A percentile compares a stretch with the other conserved stretches of the same genome.
Evolutionary conservation across 75 land plant species (phyloP).

Genomic region (Ceratopteris richardii): DNA sequence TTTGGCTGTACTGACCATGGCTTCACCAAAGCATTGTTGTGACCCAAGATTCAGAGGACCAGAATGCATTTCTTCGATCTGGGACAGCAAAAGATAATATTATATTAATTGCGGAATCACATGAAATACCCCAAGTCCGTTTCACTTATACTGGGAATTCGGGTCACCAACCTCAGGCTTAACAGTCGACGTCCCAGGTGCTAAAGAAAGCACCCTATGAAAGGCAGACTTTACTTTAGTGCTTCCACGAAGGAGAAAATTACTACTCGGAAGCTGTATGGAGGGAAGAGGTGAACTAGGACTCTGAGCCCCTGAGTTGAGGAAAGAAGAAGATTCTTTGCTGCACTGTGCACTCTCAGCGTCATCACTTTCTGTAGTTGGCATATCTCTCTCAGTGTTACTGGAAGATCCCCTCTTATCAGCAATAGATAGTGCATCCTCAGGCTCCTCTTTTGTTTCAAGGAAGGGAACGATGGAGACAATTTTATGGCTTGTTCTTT

Average conservation of each 20-base stretch:
- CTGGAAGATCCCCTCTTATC: not conserved
- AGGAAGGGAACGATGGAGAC: not conserved
- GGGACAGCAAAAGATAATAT: not conserved
- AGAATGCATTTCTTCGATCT: not conserved
- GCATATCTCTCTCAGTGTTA: not conserved
- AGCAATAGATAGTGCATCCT: not conserved
- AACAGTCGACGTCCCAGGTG: too few species aligned
- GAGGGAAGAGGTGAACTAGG: not conserved
- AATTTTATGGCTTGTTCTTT: not conserved
- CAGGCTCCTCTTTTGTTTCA: not conserved
- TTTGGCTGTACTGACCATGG: not conserved
- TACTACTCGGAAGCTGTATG: not conserved
- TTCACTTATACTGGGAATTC: too few species aligned
- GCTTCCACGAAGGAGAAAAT: not conserved
- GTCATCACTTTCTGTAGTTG: not conserved
- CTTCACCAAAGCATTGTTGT: not conserved
- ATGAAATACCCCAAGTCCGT: not conserved
- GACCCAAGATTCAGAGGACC: not conserved
- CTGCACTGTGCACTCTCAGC: not conserved
- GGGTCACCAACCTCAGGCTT: too few species aligned
- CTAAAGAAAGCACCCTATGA: not conserved
- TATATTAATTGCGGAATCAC: not conserved
- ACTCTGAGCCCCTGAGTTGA: not conserved
- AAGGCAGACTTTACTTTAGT: not conserved
- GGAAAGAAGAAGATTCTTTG: not conserved